Conservation (phyloP, 2,329 filamentous ascomycete species). For the Coniella lustricola region DNA sequence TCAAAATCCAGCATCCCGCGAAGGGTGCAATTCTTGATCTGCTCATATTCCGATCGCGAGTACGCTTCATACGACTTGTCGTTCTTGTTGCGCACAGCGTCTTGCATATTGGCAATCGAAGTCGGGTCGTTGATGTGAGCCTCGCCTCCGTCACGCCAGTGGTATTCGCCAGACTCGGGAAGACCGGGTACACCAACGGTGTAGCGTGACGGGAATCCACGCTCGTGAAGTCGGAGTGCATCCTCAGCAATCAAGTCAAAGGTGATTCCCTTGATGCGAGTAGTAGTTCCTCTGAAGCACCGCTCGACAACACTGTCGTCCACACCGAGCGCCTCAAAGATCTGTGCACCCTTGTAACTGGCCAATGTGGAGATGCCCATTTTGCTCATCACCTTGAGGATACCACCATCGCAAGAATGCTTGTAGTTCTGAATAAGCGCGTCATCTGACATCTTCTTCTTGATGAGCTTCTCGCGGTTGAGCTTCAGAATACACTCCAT, state of each 20-base stretch:
- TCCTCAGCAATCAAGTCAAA: constrained; percentile 93
- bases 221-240: constrained; percentile 90
- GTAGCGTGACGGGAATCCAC: constrained; percentile 75
- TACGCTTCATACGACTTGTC: constrained; percentile 98
- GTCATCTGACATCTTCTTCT: constrained; percentile 78
- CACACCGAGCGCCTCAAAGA: constrained; percentile 91
- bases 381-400: constrained; percentile 98
- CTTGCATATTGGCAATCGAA: constrained; percentile 93
- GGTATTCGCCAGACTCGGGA: constrained; percentile 90
- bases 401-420: constrained; percentile 91
- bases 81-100: constrained; percentile 93
- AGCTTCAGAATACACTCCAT: constrained; percentile 97
- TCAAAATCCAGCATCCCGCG: constrained; percentile 94
- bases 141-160: constrained; percentile 96
- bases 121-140: constrained; percentile 91
- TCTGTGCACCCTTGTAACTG: constrained; percentile 96
- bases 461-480: constrained; percentile 85
- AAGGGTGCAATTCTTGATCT: constrained; percentile 93
- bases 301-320: constrained; percentile 88
- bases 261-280: constrained; percentile 87
- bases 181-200: constrained; percentile 74
- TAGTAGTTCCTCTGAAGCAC: constrained; percentile 91
- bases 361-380: constrained; percentile 98
- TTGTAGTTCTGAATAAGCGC: constrained; percentile 92
- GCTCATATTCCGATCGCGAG: constrained; percentile 85